These are phyloP conservation scores for Venturia carpophila DNA, from an alignment of 2,329 filamentous ascomycete genomes.

Conservation along the genomic window DNA sequence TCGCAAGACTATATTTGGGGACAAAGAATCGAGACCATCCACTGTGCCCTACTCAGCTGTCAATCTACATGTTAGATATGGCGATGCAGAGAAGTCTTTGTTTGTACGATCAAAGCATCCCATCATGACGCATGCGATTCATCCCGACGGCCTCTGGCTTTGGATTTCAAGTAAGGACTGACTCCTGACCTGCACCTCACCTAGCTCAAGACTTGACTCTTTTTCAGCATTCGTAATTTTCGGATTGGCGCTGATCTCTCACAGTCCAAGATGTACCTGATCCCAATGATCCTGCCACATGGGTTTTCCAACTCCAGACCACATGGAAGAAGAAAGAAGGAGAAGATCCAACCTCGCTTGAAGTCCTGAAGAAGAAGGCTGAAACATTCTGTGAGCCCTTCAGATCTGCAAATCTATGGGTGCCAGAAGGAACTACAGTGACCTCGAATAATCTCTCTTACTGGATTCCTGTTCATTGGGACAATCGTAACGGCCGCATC, in stretches of 20 bases:
- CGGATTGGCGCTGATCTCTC: slow-evolving; percentile 18
- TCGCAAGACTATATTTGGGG: slow-evolving; percentile 11
- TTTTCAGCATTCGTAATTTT: slow-evolving; percentile 18
- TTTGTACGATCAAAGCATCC: slow-evolving; percentile 25
- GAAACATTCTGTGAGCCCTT: slow-evolving; percentile 30
- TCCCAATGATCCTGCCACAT: slow-evolving; percentile 28
- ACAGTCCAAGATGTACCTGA: slow-evolving; percentile 29
- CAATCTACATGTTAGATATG: slow-evolving; percentile 19
- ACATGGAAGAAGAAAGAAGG: slow-evolving; percentile 27
- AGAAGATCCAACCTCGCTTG: slow-evolving; percentile 26
- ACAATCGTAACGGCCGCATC: slow-evolving; percentile 28
- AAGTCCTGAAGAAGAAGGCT: slow-evolving; percentile 25
- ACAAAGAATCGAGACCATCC: neutral
- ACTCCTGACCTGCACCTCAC: neutral
- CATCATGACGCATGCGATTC: slow-evolving; percentile 28
- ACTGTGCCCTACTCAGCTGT: slow-evolving; percentile 18
- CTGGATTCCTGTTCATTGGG: slow-evolving; percentile 31
- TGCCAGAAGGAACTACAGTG: slow-evolving; percentile 27
- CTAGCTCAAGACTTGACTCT: slow-evolving; percentile 22
- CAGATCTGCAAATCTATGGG: slow-evolving; percentile 29
- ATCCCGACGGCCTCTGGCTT: slow-evolving; percentile 25
- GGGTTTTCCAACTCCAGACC: slow-evolving; percentile 30
- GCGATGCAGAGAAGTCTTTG: slow-evolving; percentile 19
- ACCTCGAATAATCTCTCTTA: slow-evolving; percentile 29
- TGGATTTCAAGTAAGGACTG: slow-evolving; percentile 20